These are phyloP conservation scores for Fistulina hepatica DNA, from an alignment of 1,284 basidiomycete genomes.

Conservation along the genomic window DNA sequence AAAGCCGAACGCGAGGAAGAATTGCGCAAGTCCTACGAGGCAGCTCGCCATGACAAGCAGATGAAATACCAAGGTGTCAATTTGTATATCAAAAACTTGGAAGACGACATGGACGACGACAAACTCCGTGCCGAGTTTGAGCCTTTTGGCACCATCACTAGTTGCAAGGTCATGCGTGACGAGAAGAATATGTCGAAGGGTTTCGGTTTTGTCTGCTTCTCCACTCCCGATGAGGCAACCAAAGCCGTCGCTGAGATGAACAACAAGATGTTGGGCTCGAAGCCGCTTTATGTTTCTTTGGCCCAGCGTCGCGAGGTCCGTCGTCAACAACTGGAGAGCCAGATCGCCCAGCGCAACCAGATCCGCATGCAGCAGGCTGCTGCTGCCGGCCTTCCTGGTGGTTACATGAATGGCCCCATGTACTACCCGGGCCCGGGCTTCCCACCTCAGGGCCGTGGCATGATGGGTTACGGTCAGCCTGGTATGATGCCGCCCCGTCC, in stretches of 20 bases:
- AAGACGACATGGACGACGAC: conserved; percentile 91
- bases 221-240: conserved; percentile 96
- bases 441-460: conserved; percentile 71
- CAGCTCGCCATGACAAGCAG: conserved; percentile 93
- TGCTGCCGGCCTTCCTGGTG: conserved; percentile 71
- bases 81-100: conserved; percentile 98
- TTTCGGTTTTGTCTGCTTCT: conserved; percentile 99
- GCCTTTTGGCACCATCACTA: conserved; percentile 94
- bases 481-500: conserved; percentile 83
- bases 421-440: conserved; percentile 84
- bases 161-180: conserved; percentile 99
- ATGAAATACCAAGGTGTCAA: conserved; percentile 99
- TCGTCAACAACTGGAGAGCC: conserved; percentile 96
- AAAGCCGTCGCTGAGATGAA: conserved; percentile 99
- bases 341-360: conserved; percentile 95
- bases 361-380: conserved; percentile 91
- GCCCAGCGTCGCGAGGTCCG: conserved; percentile 98
- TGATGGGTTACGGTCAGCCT: conserved; percentile 76
- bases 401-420: conserved; percentile 77
- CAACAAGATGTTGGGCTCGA: conserved; percentile 99
- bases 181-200: conserved; percentile 88
- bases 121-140: conserved; percentile 94
- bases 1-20: conserved; percentile 98
- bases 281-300: conserved; percentile 97
- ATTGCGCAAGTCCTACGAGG: conserved; percentile 88